phyloP scores from a whole-genome alignment of 768 basidiomycete genomes.

The Boletus tomentosulus region DNA sequence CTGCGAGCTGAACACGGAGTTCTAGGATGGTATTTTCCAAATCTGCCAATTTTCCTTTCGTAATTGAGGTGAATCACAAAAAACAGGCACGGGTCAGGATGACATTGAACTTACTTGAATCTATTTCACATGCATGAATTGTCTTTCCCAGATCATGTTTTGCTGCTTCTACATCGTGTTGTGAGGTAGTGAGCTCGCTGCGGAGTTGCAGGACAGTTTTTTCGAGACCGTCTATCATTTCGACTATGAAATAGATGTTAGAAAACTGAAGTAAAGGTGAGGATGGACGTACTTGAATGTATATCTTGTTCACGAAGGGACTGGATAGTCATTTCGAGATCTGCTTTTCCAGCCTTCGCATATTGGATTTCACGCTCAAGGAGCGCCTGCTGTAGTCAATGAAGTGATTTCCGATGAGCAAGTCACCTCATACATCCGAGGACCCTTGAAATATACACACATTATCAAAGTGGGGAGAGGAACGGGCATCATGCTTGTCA shows the following conservation, averaged over 20 bases:
- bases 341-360: neutral
- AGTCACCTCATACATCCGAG: neutral
- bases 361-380: neutral
- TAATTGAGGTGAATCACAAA: too few relatives aligned
- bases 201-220: neutral
- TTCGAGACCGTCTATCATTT: neutral
- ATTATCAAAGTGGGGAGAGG: neutral
- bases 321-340: neutral
- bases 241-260: neutral
- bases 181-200: neutral
- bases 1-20: neutral
- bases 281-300: neutral
- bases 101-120: neutral
- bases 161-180: neutral
- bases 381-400: too few relatives aligned
- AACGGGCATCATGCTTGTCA: neutral
- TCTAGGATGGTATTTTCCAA: neutral
- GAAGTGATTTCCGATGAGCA: too few relatives aligned
- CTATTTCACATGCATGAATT: neutral
- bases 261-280: neutral
- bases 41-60: neutral
- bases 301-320: neutral
- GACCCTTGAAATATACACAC: constrained; percentile 1
- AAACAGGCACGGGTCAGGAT: too few relatives aligned
- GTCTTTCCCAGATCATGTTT: neutral